phyloP scores from a whole-genome alignment of 2,329 filamentous ascomycete species.

The Nothopassalora personata region DNA sequence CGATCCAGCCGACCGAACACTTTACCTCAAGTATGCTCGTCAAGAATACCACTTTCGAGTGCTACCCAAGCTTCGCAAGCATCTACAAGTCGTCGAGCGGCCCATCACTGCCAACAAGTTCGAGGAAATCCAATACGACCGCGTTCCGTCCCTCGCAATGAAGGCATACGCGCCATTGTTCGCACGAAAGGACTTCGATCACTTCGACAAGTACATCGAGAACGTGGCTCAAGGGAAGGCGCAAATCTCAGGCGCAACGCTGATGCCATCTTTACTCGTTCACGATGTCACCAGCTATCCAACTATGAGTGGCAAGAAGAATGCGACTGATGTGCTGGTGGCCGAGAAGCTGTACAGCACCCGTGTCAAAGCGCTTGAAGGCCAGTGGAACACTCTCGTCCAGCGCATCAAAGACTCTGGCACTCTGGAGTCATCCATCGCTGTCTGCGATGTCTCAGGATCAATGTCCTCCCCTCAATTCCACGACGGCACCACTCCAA shows the following conservation, averaged over 20 bases:
- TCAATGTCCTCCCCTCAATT: constrained; percentile 45
- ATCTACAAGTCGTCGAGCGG: constrained; percentile 51
- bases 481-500: constrained; percentile 44
- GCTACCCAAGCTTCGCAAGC: constrained; percentile 49
- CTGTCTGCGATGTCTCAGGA: constrained; percentile 54
- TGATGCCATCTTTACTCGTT: constrained; percentile 51
- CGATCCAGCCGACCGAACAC: constrained; percentile 37
- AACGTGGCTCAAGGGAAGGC: constrained; percentile 46
- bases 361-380: constrained; percentile 39
- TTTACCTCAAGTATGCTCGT: constrained; percentile 51
- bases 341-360: constrained; percentile 32
- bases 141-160: constrained; percentile 55
- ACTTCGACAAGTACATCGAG: constrained; percentile 48
- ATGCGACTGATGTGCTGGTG: constrained; percentile 21
- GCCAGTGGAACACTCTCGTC: constrained; percentile 56
- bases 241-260: constrained; percentile 52
- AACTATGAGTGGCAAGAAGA: neutral
- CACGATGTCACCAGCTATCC: constrained; percentile 2
- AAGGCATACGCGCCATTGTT: constrained; percentile 48
- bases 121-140: constrained; percentile 52
- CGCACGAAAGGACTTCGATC: constrained; percentile 45
- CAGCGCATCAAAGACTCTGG: constrained; percentile 54
- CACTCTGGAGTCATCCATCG: constrained; percentile 49
- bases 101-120: constrained; percentile 45
- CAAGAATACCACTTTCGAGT: constrained; percentile 49